Conservation (phyloP, 2,329 filamentous ascomycete genomes). For the Ophiosphaerella herpotricha region DNA sequence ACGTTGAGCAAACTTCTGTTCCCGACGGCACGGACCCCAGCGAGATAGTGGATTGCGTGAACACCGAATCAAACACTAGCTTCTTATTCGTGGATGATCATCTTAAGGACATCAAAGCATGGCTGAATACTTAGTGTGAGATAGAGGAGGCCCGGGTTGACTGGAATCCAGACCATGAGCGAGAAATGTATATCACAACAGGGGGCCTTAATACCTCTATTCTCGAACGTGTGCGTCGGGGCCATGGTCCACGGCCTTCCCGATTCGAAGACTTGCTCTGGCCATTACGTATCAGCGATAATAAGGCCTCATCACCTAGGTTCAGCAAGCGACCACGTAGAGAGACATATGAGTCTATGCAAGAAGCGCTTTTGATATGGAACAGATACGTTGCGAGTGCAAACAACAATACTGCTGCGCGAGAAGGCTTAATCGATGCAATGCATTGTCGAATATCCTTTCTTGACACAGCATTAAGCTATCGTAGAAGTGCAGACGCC, state of each 20-base stretch:
- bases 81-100: background rate
- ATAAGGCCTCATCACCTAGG: background rate
- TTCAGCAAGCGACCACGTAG: background rate
- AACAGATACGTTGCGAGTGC: constrained; percentile 13
- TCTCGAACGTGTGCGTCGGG: constrained; percentile 17
- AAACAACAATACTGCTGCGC: background rate
- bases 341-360: constrained; percentile 21
- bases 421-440: constrained; percentile 8
- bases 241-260: constrained; percentile 13
- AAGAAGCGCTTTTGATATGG: constrained; percentile 21
- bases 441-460: constrained; percentile 11
- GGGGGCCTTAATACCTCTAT: constrained; percentile 14
- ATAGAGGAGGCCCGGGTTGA: constrained; percentile 7
- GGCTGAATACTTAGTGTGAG: constrained; percentile 2
- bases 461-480: background rate
- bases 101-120: constrained; percentile 21
- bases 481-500: background rate
- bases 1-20: too few relatives aligned
- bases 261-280: constrained; percentile 24
- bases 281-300: constrained; percentile 5
- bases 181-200: background rate
- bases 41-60: background rate
- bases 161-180: constrained; percentile 6
- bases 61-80: background rate
- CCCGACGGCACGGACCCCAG: background rate